Percentiles rank a stretch among this genome's conserved stretches.
Evolutionary conservation across 352 stramenopile species (phyloP).

Genomic region (Pythium sp.): DNA sequence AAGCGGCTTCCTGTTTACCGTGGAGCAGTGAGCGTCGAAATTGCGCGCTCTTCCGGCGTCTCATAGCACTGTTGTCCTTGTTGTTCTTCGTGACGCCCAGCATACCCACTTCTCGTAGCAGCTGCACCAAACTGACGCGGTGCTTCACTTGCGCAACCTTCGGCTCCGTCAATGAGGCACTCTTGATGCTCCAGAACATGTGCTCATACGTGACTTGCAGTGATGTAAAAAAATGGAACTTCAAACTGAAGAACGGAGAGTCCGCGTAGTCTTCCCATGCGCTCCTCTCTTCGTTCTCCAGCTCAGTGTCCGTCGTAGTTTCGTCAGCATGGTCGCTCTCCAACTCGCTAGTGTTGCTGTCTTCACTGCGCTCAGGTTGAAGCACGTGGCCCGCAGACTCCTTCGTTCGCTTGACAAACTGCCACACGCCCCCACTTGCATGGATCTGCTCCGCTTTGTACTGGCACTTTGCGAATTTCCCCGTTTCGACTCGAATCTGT

Average conservation of each 20-base stretch:
- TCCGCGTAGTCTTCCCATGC: conserved; percentile 67
- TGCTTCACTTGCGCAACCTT: conserved; percentile 65
- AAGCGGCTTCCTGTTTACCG: neutral
- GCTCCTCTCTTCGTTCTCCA: conserved; percentile 5
- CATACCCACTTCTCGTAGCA: conserved; percentile 66
- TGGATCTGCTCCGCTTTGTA: conserved; percentile 58
- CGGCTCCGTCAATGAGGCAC: conserved; percentile 54
- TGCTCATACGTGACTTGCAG: conserved; percentile 73
- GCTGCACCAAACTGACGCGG: conserved; percentile 49
- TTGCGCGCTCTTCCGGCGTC: conserved; percentile 14
- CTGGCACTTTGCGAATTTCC: conserved; percentile 67
- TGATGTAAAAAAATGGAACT: conserved; percentile 71
- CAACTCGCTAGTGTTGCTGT: neutral
- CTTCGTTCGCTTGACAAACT: conserved; percentile 39
- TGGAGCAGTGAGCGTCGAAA: neutral
- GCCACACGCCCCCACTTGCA: conserved; percentile 45
- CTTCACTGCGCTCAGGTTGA: neutral
- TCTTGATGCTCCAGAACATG: conserved; percentile 69
- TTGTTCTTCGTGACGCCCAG: conserved; percentile 38
- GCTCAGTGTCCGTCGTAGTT: neutral
- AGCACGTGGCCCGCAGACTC: conserved; percentile 22
- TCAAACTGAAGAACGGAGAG: conserved; percentile 59
- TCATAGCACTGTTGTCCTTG: conserved; percentile 16
- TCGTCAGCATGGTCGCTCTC: neutral
- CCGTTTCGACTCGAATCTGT: conserved; percentile 52